Base-by-base conservation (phyloP, 2,329 filamentous ascomycete species). In the Pyrenophora graminea region DNA sequence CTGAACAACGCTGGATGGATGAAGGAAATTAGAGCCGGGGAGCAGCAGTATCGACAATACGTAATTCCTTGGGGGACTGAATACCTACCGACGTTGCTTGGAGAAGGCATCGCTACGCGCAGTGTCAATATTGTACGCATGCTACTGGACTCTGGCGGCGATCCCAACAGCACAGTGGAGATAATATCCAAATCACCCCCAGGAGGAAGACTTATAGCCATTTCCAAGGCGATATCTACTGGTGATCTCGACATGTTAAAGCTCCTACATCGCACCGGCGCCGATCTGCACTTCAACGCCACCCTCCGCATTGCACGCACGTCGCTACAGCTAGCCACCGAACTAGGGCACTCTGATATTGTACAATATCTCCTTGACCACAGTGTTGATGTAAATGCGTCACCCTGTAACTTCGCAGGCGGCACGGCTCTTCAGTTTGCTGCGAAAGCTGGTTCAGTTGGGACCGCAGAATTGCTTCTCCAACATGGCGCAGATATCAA, bases 361-460 rank as follows among this genome's bases (percentile, higher is more conserved):
- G 32, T 57, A 4, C 1, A 43, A 2, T 55, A 36, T 31, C 48
- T 59, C 2, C 41, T 59, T 3, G 27, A 45, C 0, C 13, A 15
- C 15, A 21, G 23, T 1, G 42, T 45, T 10, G 42, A 45, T 30
- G 33, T 37, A 15, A 38, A 37, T 10, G 42, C 33, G 7, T 10
- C 34, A 17, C 48, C 57, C 3, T 55, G 40, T 8, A 23, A 33
- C 5, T 42, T 46, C n/a, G 39, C 17, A 19, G 57, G 54, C 8
- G 48, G 34, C 2, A 60, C 51, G 4, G 55, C 55, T 9, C 36
- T 60, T 2, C 57, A 60, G n/a, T 17, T 56, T 5, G 57, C 57
- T n/a, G 57, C 57, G 3, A 34, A 31, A 3, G 42, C 39, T 31
- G 57, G 55, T 2, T 47, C 32, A 17, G 27, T 56, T 10, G 43